Evolutionary conservation across 2,329 filamentous ascomycete genomes (phyloP), one percentile per base, ranked within the genome.

Genomic region (Aspergillus candidus): DNA sequence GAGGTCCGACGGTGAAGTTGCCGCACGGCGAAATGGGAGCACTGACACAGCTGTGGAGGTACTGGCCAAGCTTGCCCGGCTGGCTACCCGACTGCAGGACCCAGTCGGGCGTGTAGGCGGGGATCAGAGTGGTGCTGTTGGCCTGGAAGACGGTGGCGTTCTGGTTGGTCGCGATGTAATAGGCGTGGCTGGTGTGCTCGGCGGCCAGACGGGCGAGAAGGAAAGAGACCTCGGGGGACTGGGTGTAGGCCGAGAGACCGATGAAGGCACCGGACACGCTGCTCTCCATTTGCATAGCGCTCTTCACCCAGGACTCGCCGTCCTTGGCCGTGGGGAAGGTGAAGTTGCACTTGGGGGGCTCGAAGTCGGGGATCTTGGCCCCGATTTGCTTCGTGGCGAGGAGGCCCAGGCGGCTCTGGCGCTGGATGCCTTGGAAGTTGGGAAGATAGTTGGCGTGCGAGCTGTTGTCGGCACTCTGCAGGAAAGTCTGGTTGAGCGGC

Each of bases 171-270:
- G 53, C 56, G 11, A 62, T 50, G 31, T 53, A 54, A 30, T 51
- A 46, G 11, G 56, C 47, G 15, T 56, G 54, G 4, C 49, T 49
- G 27, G 43, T 49, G 44, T 62, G 59, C 47, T 58, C 45, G 31
- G 57, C 55, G 11, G 58, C 59, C 35, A 62, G 44, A 30, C 60
- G 55, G 11, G 60, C 52, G 32, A 61, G 31, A 10, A 62, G 48
- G 53, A 62, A 62, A 4, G 60, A 47, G 13, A 61, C 56, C 50
- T 62, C 56, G 12, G 59, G 60, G 1, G 59, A 49, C 31, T 59
- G 47, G 22, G 59, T 58, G 43, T 55, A 62, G 11, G 53, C 59
- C 7, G 58, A 49, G 4, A 56, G 53, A 11, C 57, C 59, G 38
- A 62, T 55, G 35, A 57, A 53, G 22, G 57, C 60, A 15, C 56